Evolutionary conservation across 2,329 filamentous ascomycete species (phyloP).

Genomic region (Scedosporium boydii): DNA sequence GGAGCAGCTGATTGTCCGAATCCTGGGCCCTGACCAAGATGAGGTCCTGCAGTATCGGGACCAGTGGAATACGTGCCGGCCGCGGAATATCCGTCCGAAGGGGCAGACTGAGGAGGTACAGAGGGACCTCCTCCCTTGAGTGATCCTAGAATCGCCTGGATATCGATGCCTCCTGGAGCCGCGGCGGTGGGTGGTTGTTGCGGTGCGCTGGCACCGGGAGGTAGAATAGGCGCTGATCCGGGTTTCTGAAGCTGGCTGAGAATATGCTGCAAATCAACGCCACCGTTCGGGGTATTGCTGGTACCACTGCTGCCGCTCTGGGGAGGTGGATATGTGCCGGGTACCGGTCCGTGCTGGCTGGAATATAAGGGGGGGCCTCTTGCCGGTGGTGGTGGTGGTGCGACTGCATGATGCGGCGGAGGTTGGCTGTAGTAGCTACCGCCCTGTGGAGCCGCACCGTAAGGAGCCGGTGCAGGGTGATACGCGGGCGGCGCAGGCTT

Average conservation of each 20-base stretch:
- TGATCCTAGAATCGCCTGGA: conserved; percentile 36
- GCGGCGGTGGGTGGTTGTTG: conserved; percentile 46
- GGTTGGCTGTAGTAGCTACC: conserved; percentile 14
- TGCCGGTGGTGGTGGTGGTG: background rate
- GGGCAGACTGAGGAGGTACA: conserved; percentile 15
- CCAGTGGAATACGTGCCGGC: conserved; percentile 12
- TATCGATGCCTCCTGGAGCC: conserved; percentile 44
- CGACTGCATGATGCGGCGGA: background rate
- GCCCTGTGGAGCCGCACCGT: conserved; percentile 18
- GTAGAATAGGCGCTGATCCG: conserved; percentile 20
- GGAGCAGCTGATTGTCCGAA: background rate
- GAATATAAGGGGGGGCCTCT: background rate
- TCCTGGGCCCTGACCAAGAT: background rate
- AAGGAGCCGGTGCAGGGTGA: conserved; percentile 10
- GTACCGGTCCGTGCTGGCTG: conserved; percentile 7
- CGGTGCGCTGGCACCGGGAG: conserved; percentile 12
- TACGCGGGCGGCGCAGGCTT: background rate
- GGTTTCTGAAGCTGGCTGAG: conserved; percentile 18
- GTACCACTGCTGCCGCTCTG: background rate
- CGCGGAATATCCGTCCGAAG: conserved; percentile 20
- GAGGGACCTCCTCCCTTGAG: conserved; percentile 18
- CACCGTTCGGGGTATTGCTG: background rate
- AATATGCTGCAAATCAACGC: conserved; percentile 1
- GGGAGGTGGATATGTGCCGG: conserved; percentile 20
- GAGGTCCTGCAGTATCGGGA: background rate